These are phyloP conservation scores for Botryotinia convoluta DNA, from an alignment of 2,329 filamentous ascomycete species.

Conservation along the genomic window DNA sequence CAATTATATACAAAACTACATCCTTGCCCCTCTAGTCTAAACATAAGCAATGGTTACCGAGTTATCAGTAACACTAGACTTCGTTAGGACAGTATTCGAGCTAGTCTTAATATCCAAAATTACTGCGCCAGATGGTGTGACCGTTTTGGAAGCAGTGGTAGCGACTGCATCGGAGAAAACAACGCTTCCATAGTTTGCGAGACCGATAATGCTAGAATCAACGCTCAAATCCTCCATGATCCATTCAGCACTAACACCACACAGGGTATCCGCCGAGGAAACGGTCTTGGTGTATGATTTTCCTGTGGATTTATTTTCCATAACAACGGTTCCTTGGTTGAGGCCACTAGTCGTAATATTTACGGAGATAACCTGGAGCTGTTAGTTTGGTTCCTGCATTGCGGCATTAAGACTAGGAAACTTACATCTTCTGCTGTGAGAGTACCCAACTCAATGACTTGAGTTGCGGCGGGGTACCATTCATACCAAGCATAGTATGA, in stretches of 20 bases:
- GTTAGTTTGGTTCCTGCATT: background rate
- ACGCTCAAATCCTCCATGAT: conserved; percentile 50
- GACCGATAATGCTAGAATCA: conserved; percentile 40
- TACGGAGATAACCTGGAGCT: conserved; percentile 40
- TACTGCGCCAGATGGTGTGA: background rate
- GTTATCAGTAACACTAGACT: background rate
- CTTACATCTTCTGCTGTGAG: conserved; percentile 45
- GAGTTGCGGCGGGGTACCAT: conserved; percentile 56
- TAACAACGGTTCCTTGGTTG: conserved; percentile 41
- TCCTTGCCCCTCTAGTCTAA: background rate
- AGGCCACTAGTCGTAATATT: conserved; percentile 29
- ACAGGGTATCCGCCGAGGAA: conserved; percentile 37
- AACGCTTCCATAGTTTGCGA: conserved; percentile 47
- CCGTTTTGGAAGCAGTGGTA: background rate
- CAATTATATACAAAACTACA: background rate
- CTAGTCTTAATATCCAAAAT: conserved; percentile 7
- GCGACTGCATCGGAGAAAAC: conserved; percentile 40
- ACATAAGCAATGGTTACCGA: conserved; percentile 5
- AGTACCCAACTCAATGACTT: conserved; percentile 45
- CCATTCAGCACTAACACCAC: conserved; percentile 50
- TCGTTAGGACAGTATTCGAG: background rate
- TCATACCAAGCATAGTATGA: conserved; percentile 57
- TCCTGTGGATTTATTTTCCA: conserved; percentile 48
- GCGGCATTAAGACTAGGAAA: too few species aligned
- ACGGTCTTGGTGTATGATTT: conserved; percentile 44